phyloP scores from a whole-genome alignment of 2,329 filamentous ascomycete genomes.

The Trichophyton benhamiae region DNA sequence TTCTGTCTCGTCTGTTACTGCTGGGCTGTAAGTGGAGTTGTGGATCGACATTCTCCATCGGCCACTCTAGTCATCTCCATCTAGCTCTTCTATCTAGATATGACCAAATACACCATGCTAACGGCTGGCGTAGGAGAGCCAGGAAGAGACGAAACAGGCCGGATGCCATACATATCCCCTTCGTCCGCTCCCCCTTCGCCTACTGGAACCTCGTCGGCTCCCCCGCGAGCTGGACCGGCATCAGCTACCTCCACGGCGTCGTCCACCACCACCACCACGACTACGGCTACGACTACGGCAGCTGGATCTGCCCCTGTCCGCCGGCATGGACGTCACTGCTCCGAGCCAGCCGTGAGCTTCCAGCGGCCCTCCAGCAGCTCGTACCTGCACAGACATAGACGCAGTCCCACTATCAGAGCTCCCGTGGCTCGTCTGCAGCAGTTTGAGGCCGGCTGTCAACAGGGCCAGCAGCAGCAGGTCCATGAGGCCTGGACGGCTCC shows the following conservation, averaged over 20 bases:
- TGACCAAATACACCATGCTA: not conserved
- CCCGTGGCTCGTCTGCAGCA: constrained; percentile 14
- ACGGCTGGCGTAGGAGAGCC: not conserved
- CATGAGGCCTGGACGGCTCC: constrained; percentile 25
- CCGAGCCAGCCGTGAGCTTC: constrained; percentile 11
- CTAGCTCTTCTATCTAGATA: too few species aligned
- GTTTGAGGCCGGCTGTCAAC: too few species aligned
- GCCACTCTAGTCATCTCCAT: too few species aligned
- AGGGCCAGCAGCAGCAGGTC: not conserved
- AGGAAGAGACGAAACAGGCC: constrained; percentile 17
- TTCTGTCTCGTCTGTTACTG: not conserved
- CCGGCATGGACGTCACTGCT: constrained; percentile 13
- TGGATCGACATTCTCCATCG: not conserved
- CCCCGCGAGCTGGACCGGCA: too few species aligned
- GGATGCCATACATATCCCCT: constrained; percentile 42
- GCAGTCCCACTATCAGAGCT: constrained; percentile 42
- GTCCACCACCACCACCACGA: not conserved
- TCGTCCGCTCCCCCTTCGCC: constrained; percentile 43
- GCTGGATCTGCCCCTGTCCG: constrained; percentile 20
- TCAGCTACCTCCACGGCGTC: not conserved
- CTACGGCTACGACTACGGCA: constrained; percentile 20
- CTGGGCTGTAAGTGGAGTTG: not conserved
- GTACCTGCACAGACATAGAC: constrained; percentile 50
- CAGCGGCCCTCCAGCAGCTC: constrained; percentile 45
- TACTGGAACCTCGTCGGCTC: not conserved